Percentiles rank a stretch among this genome's conserved stretches.
These are phyloP conservation scores for Boletus rufocinnamomeus DNA, from an alignment of 768 basidiomycete species.

Conservation along the genomic window DNA sequence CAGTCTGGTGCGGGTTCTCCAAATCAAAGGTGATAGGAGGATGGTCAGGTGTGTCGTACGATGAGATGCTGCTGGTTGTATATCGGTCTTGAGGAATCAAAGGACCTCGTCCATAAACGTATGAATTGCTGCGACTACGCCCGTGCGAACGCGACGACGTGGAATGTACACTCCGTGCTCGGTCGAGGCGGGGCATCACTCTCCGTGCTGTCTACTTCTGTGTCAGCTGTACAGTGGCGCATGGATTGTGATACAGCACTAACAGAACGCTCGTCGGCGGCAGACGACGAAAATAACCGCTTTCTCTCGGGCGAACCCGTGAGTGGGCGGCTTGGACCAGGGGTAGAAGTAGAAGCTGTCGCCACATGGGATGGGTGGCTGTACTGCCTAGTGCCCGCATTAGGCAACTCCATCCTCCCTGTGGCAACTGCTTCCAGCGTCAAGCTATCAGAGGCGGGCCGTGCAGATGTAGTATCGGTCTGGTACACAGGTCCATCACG, in stretches of 20 bases:
- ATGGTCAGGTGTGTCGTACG: conserved; percentile 26
- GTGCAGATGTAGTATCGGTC: not conserved
- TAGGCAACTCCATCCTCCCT: conserved; percentile 3
- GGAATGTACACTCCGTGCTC: conserved; percentile 16
- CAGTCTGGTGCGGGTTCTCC: conserved; percentile 53
- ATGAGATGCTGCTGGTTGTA: conserved; percentile 13
- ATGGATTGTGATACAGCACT: conserved; percentile 13
- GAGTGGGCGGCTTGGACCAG: conserved; percentile 13
- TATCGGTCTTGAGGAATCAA: conserved; percentile 30
- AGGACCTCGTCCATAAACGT: conserved; percentile 20
- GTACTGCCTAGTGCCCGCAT: conserved; percentile 4
- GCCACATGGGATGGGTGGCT: conserved; percentile 28
- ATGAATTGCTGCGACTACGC: conserved; percentile 5
- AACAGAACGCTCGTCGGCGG: conserved; percentile 14
- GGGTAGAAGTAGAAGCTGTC: not conserved
- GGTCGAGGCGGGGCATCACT: conserved; percentile 20
- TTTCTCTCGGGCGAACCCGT: conserved; percentile 27
- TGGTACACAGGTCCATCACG: not conserved
- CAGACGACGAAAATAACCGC: conserved; percentile 9
- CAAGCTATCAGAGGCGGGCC: not conserved
- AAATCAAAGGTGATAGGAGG: conserved; percentile 60
- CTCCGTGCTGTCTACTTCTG: conserved; percentile 19
- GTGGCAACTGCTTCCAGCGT: conserved; percentile 9
- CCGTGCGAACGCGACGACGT: conserved; percentile 1
- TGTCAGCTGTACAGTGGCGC: conserved; percentile 20